These are phyloP conservation scores for Candida awuae DNA, from an alignment of 805 yeast species.

Conservation along the genomic window DNA sequence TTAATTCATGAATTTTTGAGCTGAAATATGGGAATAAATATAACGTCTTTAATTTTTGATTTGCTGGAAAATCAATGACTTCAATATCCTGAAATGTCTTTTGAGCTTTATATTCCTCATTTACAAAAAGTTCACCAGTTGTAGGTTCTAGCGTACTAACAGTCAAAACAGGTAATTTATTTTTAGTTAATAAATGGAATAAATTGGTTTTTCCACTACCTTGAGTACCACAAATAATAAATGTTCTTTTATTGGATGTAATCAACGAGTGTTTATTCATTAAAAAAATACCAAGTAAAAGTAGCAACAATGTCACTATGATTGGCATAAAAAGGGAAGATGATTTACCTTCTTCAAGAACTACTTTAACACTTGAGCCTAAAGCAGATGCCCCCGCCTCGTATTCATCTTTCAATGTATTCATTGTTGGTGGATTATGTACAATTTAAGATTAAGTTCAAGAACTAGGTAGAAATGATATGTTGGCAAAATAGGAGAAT, in stretches of 20 bases:
- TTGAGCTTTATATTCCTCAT: conserved; percentile 24
- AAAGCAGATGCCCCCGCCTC: conserved; percentile 1
- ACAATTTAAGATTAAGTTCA: too few species aligned
- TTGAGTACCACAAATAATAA: conserved; percentile 19
- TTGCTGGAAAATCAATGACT: conserved; percentile 85
- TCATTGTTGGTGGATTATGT: too few species aligned
- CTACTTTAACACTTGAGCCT: conserved; percentile 1
- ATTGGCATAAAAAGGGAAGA: conserved; percentile 9
- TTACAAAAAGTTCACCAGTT: conserved; percentile 29
- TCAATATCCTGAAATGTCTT: conserved; percentile 31
- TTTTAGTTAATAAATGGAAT: conserved; percentile 16
- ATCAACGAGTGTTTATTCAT: conserved; percentile 11
- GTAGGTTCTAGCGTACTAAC: conserved; percentile 49
- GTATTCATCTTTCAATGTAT: not conserved
- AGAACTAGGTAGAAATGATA: too few species aligned
- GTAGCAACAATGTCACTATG: conserved; percentile 8
- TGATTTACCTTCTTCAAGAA: not conserved
- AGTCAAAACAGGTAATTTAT: conserved; percentile 24
- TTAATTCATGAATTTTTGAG: conserved; percentile 36
- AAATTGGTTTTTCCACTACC: conserved; percentile 21
- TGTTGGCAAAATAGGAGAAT: too few species aligned
- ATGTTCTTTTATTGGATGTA: conserved; percentile 11
- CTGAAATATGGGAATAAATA: conserved; percentile 41
- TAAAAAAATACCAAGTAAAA: conserved; percentile 10
- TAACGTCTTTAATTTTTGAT: conserved; percentile 58